Evolutionary conservation across 257 asterid species (phyloP), one percentile per base, ranked within the genome.

Genomic region (Solanum paucissectum): DNA sequence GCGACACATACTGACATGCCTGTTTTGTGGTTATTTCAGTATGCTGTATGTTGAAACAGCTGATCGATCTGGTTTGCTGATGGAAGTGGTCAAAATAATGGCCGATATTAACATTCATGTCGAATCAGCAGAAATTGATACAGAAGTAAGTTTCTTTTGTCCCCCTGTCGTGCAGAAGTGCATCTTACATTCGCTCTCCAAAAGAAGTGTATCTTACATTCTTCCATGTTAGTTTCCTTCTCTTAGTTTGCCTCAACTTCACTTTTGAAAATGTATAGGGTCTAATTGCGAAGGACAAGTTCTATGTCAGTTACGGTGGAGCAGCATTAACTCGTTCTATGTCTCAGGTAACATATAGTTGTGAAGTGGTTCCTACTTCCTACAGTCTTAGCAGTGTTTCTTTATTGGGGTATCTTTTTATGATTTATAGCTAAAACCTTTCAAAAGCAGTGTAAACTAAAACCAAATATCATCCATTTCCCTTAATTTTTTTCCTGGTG

Each of bases 81-180:
- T 96, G 87, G 99, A 97, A 92, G 88, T 97, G 86, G 89, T 97
- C 93, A 95, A 95, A 94, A 95, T 96, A 88, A 91, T 95, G 90
- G 89, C 93, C 1, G 98, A 97, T 85, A 87, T 94, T 88, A 97
- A 94, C 89, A 36, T 97, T 62, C 91, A 87, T 55, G 99, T 97
- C 62, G 99, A 97, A 91, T 97, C 99, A 55, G 99, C 99, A 1
- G 99, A 97, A 92, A 97, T 97, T 55, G 99, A 96, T 52, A 97
- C 99, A 58, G 99, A 95, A 86, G 99, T 96, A 92, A 83, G 88
- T 72, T 83, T 34, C 90, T 87, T 76, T 42, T 36, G 23, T 38
- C 37, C 87, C 46, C 42, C 25, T 0, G 5, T 62, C 23, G 14
- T 11, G 82, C 58, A 58, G 49, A 49, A 33, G 34, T 27, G 62